phyloP scores from a whole-genome alignment of 116 monocot genomes.

The Phalaenopsis hybrid region DNA sequence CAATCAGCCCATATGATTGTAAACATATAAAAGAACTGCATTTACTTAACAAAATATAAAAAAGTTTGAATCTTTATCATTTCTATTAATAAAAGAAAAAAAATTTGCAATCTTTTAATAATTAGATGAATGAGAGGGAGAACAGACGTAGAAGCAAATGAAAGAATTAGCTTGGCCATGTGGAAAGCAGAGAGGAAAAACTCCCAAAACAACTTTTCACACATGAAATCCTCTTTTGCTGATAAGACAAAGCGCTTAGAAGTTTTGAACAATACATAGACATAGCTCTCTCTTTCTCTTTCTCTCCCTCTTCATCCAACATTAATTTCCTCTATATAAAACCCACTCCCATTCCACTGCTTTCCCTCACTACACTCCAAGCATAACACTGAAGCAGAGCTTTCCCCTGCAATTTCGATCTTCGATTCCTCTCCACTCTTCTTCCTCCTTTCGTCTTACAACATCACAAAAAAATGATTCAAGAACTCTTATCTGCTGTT shows the following conservation, averaged over 20 bases:
- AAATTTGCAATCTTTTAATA: background rate
- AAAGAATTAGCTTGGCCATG: background rate
- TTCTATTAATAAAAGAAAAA: background rate
- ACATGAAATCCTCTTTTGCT: constrained; percentile 8
- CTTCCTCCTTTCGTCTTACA: constrained; percentile 1
- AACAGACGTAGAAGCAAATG: background rate
- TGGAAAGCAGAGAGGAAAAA: constrained; percentile 2
- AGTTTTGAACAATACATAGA: background rate
- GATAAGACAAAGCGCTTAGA: constrained; percentile 9
- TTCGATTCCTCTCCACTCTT: background rate
- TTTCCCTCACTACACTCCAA: constrained; percentile 6
- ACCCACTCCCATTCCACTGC: constrained; percentile 4
- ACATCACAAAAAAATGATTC: constrained; percentile 8
- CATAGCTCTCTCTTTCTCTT: background rate
- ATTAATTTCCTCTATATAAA: constrained; percentile 2
- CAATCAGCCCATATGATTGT: background rate
- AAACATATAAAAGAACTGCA: background rate
- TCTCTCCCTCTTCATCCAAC: background rate
- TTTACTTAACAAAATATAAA: background rate
- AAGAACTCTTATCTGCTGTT: constrained; percentile 11
- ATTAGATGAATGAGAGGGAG: background rate
- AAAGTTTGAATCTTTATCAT: background rate
- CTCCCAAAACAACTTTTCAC: constrained; percentile 3
- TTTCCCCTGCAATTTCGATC: background rate
- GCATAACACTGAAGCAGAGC: background rate